Evolutionary conservation across 176 grass and related monocot genomes (phyloP), one percentile per base, ranked within the genome.

Genomic region (Carex myosuroides): DNA sequence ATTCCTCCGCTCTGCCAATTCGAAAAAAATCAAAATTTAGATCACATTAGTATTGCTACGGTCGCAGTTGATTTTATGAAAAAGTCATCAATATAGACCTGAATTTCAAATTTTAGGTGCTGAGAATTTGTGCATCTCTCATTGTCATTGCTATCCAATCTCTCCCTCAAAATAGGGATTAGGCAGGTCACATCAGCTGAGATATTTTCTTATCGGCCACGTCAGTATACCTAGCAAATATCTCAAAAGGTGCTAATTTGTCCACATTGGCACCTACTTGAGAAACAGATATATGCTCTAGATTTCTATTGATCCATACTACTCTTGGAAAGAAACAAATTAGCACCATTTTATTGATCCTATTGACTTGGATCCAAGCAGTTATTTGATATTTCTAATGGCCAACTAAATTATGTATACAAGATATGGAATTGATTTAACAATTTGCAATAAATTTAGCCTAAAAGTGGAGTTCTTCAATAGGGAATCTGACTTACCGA

Each of bases 1-100:
- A 93, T 20, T 90, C 73, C 83, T 98, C 84, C 48, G 95, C 92
- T 84, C 95, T 98, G 87, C 21, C 37, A 30, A 5, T 61, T 50
- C 11, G 1, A 67, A 60, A 30, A 30, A 16, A 44, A 50, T 3
- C 3, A 4, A 74, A 2, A n/a, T 44, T 42, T 12, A 24, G 3
- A 82, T 87, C 65, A 63, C 13, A 13, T 68, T 52, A 78, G 73
- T 77, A 77, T 56, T 2, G n/a, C 44, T 52, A 24, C 2, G 3
- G 42, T 75, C 44, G 30, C 20, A 17, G 63, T 21, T 65, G 30
- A 33, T 74, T 37, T 86, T 20, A 13, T 70, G 24, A 70, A 57
- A n/a, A 68, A 0, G 65, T 74, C 65, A 21, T 50, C 17, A 73
- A 74, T 77, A 61, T 64, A 33, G 2, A 77, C 37, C 6, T 20